These are phyloP conservation scores for Exophiala sideris DNA, from an alignment of 2,329 filamentous ascomycete genomes.

Conservation along the genomic window DNA sequence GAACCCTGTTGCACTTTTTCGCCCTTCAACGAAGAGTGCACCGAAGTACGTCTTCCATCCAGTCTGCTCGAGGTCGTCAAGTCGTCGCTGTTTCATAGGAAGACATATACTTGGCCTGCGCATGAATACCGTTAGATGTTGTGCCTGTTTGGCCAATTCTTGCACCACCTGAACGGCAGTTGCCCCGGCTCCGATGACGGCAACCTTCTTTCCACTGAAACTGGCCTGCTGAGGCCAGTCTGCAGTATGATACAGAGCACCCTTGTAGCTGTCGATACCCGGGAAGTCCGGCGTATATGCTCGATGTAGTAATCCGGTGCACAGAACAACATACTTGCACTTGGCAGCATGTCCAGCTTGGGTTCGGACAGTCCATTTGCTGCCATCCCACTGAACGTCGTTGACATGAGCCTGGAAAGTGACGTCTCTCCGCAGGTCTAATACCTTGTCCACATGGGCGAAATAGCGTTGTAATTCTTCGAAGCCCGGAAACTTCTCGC, in stretches of 20 bases:
- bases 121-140: conserved; percentile 53
- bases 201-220: conserved; percentile 56
- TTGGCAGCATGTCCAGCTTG: conserved; percentile 30
- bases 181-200: conserved; percentile 62
- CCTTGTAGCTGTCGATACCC: conserved; percentile 59
- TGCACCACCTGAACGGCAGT: conserved; percentile 63
- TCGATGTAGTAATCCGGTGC: neutral
- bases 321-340: neutral
- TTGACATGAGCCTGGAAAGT: conserved; percentile 33
- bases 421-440: conserved; percentile 38
- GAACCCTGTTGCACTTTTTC: conserved; percentile 51
- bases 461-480: conserved; percentile 42
- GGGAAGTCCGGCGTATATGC: conserved; percentile 58
- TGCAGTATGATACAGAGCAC: conserved; percentile 56
- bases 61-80: conserved; percentile 52
- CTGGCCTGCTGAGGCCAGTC: conserved; percentile 59
- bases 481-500: conserved; percentile 37
- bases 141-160: conserved; percentile 53
- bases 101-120: conserved; percentile 63
- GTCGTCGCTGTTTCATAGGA: conserved; percentile 54
- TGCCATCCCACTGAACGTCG: conserved; percentile 35
- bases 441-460: conserved; percentile 36
- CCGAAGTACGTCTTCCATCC: conserved; percentile 40
- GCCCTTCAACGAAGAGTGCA: neutral
- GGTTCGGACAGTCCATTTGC: conserved; percentile 39